Evolutionary conservation across 2,329 filamentous ascomycete genomes (phyloP).

Genomic region (Calonectria honghensis): DNA sequence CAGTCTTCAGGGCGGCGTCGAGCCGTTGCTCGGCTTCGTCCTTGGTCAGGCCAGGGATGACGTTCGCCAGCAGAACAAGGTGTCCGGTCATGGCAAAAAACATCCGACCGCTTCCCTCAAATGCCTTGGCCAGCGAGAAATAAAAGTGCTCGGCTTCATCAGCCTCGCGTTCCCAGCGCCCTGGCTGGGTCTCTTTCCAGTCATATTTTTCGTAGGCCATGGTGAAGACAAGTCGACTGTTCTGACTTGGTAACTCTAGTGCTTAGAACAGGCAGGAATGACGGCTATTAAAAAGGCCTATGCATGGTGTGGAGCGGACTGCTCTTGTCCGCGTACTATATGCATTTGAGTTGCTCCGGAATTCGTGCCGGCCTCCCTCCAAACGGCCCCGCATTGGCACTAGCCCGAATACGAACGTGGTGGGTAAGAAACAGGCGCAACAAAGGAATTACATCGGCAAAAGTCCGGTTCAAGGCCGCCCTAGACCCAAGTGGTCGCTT

Average conservation of each 20-base stretch:
- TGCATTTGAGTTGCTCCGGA: neutral
- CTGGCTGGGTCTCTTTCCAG: neutral
- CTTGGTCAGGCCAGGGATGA: neutral
- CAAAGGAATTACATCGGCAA: neutral
- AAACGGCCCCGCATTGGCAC: neutral
- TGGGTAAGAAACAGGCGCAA: neutral
- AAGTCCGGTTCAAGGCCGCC: neutral
- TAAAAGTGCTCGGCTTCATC: slow-evolving; percentile 28
- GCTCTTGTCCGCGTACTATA: neutral
- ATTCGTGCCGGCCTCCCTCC: neutral
- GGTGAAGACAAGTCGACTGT: neutral
- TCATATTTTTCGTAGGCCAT: neutral
- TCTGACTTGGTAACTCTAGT: neutral
- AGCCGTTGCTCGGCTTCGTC: neutral
- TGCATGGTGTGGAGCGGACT: neutral
- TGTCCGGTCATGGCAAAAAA: slow-evolving; percentile 31
- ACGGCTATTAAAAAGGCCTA: neutral
- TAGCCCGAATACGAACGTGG: neutral
- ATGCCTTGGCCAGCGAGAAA: neutral
- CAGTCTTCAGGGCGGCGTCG: neutral
- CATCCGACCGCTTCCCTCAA: slow-evolving; percentile 22
- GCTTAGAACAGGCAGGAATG: neutral
- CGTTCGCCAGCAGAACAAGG: neutral
- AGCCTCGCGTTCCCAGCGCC: slow-evolving; percentile 17
- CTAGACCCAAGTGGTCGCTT: neutral